Evolutionary conservation across 306 rosid species (phyloP).

Genomic region (Quercus mongolica): DNA sequence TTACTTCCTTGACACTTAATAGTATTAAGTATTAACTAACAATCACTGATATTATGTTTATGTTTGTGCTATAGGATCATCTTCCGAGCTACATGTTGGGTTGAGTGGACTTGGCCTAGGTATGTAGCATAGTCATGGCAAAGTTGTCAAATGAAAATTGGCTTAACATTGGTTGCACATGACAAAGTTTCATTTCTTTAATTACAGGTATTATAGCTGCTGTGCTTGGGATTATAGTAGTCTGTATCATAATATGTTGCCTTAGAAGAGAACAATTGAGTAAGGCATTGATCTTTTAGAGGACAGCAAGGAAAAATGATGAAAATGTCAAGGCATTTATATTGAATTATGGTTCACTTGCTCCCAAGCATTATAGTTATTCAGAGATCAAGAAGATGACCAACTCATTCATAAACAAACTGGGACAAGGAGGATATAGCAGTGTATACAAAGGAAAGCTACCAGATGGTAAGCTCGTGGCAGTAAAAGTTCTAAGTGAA

Average conservation of each 20-base stretch:
- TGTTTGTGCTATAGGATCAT: too few relatives aligned
- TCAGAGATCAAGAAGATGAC: background rate
- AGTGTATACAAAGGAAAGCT: background rate
- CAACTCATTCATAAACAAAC: background rate
- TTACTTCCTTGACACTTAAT: too few relatives aligned
- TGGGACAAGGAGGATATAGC: slow-evolving; percentile 8
- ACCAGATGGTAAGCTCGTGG: background rate
- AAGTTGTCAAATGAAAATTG: too few relatives aligned
- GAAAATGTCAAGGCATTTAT: background rate
- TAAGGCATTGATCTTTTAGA: background rate
- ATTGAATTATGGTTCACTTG: background rate
- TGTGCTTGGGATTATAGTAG: too few relatives aligned
- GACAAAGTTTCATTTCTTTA: too few relatives aligned
- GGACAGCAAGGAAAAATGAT: background rate
- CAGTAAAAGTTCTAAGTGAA: background rate
- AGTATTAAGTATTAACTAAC: too few relatives aligned
- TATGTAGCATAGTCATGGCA: too few relatives aligned
- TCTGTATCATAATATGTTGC: background rate
- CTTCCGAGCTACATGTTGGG: too few relatives aligned
- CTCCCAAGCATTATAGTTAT: background rate
- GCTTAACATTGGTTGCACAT: too few relatives aligned
- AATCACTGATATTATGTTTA: too few relatives aligned
- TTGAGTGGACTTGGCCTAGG: too few relatives aligned
- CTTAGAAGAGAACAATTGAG: background rate
- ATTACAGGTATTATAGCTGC: too few relatives aligned